Evolutionary conservation across 345 rosid genomes (phyloP).

Genomic region (Xanthoceras sorbifolium): DNA sequence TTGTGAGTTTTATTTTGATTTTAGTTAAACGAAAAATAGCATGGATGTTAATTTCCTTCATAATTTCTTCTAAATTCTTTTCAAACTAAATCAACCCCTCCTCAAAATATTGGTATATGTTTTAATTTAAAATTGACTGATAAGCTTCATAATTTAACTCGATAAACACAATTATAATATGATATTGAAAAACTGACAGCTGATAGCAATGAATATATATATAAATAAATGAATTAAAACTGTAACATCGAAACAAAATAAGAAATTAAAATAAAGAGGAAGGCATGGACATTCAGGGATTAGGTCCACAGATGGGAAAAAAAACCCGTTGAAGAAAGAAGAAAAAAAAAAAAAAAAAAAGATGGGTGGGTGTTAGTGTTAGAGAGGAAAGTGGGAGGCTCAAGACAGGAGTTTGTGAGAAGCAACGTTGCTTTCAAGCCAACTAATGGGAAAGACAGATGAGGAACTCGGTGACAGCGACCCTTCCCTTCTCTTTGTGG

Average conservation of each 20-base stretch:
- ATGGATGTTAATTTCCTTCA: neutral
- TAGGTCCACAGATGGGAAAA: slow-evolving; percentile 36
- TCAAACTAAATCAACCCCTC: neutral
- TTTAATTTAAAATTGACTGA: slow-evolving; percentile 4
- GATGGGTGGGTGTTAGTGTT: neutral
- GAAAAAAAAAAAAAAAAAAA: neutral
- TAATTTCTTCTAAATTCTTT: neutral
- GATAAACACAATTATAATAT: neutral
- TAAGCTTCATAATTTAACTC: neutral
- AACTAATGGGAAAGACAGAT: slow-evolving; percentile 48
- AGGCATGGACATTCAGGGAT: slow-evolving; percentile 9
- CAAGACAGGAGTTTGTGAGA: slow-evolving; percentile 33
- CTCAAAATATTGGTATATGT: neutral
- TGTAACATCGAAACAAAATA: neutral
- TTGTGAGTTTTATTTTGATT: too few species aligned
- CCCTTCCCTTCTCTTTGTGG: slow-evolving; percentile 30
- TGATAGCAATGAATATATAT: too few species aligned
- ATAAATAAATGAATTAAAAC: neutral
- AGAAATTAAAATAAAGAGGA: neutral
- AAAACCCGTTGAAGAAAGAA: slow-evolving; percentile 21
- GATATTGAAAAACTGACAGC: too few species aligned
- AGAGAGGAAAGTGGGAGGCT: slow-evolving; percentile 32
- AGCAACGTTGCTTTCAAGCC: slow-evolving; percentile 47
- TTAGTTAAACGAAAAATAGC: neutral
- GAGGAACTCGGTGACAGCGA: slow-evolving; percentile 50